Evolutionary conservation across 129 eudicot genomes (phyloP), one percentile per base, ranked within the genome.

Genomic region (Dittrichia graveolens): DNA sequence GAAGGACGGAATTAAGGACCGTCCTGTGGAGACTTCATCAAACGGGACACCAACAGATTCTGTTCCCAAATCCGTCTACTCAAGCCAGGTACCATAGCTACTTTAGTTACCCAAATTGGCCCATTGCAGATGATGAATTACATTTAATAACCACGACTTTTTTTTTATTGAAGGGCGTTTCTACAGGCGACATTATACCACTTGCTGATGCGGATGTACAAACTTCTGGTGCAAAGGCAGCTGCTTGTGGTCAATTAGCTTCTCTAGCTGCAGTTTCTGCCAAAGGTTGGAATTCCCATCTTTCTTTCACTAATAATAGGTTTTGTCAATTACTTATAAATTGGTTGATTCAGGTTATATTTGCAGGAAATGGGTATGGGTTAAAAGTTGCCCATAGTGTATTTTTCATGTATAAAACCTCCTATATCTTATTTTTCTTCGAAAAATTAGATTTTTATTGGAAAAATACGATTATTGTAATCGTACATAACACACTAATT

Each of bases 191-290:
- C 75, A 65, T 87, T 50, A 78, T 89, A 66, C 80, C 57, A 45
- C 90, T 93, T 66, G 84, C 85, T 16, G 92, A 89, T 59, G 92
- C 95, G 59, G 81, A 80, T 77, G 45, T 88, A 72, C 78, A 80
- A 78, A 85, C 74, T 73, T 89, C 92, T 38, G 98, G 98, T 54
- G 88, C 98, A 82, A 93, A 93, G 82, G 91, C 98, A 49, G 88
- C 96, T 75, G 81, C 98, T 76, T 93, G 98, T 74, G 92, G 90
- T 13, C 84, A 79, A 67, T 82, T 93, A 58, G 92, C 98, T 53
- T 80, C 95, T 74, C 78, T 93, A 44, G 87, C 96, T 7, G 79
- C 83, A 16, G 85, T 75, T 49, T 93, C 98, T 41, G 67, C 69
- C 61, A 89, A 87, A 89, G 96, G 98, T 92, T 34, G n/a, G 41